Conservation (phyloP, 176 grass and related monocot genomes). For the Ensete ventricosum region DNA sequence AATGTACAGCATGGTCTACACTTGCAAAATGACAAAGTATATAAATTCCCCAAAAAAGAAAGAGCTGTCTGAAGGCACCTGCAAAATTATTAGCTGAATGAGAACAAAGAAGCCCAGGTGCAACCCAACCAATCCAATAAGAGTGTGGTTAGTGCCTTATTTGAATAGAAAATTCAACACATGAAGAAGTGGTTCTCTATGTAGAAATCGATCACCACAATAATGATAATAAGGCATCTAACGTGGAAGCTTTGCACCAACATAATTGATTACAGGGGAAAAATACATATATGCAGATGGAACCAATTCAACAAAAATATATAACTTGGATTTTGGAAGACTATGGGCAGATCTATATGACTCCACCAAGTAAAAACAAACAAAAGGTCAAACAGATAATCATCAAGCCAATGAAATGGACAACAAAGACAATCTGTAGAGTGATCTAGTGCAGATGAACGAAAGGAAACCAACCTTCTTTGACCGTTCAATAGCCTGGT, state of each 20-base stretch:
- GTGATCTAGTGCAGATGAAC: neutral
- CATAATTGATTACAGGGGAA: neutral
- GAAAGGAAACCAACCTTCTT: conserved; percentile 20
- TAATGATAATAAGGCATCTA: neutral
- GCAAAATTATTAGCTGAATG: too few relatives aligned
- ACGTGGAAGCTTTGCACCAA: neutral
- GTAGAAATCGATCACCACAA: neutral
- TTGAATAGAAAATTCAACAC: neutral
- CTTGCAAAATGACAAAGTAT: neutral
- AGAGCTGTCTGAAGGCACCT: neutral
- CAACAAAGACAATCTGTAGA: neutral
- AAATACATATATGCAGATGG: neutral
- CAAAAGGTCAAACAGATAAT: neutral
- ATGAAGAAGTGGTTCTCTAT: neutral
- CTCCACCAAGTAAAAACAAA: neutral
- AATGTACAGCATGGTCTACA: neutral
- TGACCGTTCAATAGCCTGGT: conserved; percentile 87
- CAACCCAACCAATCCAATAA: too few relatives aligned
- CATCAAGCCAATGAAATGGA: neutral
- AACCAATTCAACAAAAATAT: neutral
- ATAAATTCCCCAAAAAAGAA: neutral
- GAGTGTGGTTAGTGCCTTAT: too few relatives aligned
- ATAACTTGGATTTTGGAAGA: neutral
- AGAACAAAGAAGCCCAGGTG: too few relatives aligned
- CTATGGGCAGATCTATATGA: neutral